A percentile compares a stretch with the other conserved stretches of the same genome.
Evolutionary conservation across 805 yeast genomes (phyloP).

Genomic region (Kluyveromyces siamensis): DNA sequence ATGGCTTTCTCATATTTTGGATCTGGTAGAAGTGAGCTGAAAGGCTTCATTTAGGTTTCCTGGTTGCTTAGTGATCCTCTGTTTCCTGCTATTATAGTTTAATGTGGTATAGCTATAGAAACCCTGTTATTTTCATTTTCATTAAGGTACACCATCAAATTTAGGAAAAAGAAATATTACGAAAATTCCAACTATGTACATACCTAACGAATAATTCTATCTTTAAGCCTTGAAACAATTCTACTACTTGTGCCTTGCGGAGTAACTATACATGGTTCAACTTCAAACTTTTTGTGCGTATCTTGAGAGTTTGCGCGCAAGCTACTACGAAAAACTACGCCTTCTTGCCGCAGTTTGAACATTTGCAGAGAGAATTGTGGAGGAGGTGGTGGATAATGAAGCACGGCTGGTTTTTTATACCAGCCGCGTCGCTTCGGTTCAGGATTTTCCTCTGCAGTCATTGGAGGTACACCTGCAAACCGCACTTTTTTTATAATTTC

Average conservation of each 20-base stretch:
- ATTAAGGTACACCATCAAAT: conserved; percentile 5
- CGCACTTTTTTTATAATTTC: conserved; percentile 22
- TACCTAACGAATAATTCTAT: neutral
- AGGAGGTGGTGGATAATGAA: conserved; percentile 28
- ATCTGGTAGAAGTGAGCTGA: conserved; percentile 4
- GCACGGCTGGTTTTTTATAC: conserved; percentile 29
- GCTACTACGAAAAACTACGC: conserved; percentile 26
- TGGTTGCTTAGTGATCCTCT: neutral
- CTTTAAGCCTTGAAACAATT: neutral
- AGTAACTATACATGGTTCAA: conserved; percentile 4
- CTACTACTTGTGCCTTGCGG: neutral
- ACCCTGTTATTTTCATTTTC: neutral
- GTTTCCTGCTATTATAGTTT: neutral
- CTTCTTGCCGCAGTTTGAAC: conserved; percentile 23
- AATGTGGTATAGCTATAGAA: too few relatives aligned
- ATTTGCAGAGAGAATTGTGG: conserved; percentile 10
- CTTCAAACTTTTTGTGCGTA: conserved; percentile 6
- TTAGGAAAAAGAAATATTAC: neutral
- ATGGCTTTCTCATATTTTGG: neutral
- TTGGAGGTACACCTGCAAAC: conserved; percentile 29
- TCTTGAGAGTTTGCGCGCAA: conserved; percentile 15
- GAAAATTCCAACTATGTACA: neutral
- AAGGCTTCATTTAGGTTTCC: neutral
- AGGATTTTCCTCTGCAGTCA: conserved; percentile 22
- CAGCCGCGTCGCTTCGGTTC: conserved; percentile 28